These are phyloP conservation scores for Sphaerulina musiva DNA, from an alignment of 2,329 filamentous ascomycete genomes.

Conservation along the genomic window DNA sequence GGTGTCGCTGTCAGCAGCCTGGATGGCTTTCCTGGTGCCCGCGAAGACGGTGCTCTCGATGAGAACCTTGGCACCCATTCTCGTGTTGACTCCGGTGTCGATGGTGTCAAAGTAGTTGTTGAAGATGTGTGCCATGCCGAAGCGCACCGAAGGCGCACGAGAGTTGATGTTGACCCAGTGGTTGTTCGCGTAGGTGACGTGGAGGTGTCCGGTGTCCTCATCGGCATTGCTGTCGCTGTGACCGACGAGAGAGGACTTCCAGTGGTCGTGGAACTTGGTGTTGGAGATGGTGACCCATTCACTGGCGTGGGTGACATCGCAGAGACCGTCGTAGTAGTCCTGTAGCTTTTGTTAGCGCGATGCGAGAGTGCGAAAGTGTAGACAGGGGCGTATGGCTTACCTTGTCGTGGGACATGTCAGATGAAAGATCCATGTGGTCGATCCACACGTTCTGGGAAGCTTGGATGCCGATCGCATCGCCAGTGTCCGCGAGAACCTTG, in stretches of 20 bases:
- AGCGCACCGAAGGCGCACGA: constrained; percentile 57
- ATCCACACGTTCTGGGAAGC: constrained; percentile 53
- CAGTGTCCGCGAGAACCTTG: constrained; percentile 43
- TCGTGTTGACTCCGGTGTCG: constrained; percentile 38
- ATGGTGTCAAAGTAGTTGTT: constrained; percentile 46
- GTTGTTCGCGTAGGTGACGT: constrained; percentile 62
- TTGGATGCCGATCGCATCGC: constrained; percentile 50
- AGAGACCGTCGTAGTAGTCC: constrained; percentile 62
- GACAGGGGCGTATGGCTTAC: background rate
- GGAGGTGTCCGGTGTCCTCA: constrained; percentile 57
- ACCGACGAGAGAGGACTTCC: constrained; percentile 55
- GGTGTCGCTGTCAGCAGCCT: constrained; percentile 29
- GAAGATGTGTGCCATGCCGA: constrained; percentile 59
- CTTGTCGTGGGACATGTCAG: constrained; percentile 54
- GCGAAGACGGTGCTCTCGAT: constrained; percentile 40
- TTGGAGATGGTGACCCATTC: constrained; percentile 53
- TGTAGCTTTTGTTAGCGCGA: background rate
- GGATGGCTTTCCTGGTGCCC: constrained; percentile 32
- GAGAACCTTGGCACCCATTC: constrained; percentile 39
- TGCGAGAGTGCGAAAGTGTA: background rate
- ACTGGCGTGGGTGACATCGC: constrained; percentile 57
- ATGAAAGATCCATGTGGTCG: constrained; percentile 61
- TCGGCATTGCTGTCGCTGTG: constrained; percentile 54
- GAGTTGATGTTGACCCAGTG: constrained; percentile 59
- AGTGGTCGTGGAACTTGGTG: constrained; percentile 53